Base-by-base conservation (phyloP, 192 early-diverging fungal genomes). In the Kickxella alabastrina region DNA sequence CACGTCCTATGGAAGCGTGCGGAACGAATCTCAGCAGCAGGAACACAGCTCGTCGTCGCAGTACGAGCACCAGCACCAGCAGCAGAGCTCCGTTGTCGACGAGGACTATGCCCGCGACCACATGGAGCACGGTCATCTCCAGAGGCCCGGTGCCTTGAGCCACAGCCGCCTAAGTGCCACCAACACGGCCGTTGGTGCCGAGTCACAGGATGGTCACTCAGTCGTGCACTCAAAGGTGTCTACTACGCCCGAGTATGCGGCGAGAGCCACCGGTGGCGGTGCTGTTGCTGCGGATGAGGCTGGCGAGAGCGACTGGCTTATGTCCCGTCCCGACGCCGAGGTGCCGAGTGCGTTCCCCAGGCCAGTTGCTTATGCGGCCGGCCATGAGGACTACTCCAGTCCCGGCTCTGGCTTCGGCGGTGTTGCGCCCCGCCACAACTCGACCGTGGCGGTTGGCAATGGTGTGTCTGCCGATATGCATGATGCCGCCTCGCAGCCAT, bases 41-140 rank as follows among this genome's bases (percentile, higher is more conserved):
- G 49, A 26, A 27, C 45, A 42, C 36, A 57, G 55, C 32, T 46
- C 55, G 26, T 31, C 27, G 23, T 37, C 46, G 24, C 46, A 57
- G n/a, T 35, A 57, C 7, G 37, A 24, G 21, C 91, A 95, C 43
- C 91, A 98, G 55, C 83, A 82, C 42, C 83, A 87, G 59, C 79
- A 84, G 26, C 93, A 98, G 64, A 92, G 85, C 64, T 96, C 19
- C 32, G 7, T 17, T 23, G 46, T 34, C 46, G 46, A 22, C 14
- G 61, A 55, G 21, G 43, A 46, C 23, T 95, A 93, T 72, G 32
- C n/a, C 27, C 26, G 49, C 31, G 25, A 28, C 25, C 29, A 39
- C 42, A 34, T 23, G 34, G 24, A 18, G 25, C 27, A 24, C 47
- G 43, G 13, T n/a, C 41, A 22, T 37, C 49, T 41, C 18, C 43